Base-by-base conservation (phyloP, 129 eudicot species). In the Ambrosia trifida region DNA sequence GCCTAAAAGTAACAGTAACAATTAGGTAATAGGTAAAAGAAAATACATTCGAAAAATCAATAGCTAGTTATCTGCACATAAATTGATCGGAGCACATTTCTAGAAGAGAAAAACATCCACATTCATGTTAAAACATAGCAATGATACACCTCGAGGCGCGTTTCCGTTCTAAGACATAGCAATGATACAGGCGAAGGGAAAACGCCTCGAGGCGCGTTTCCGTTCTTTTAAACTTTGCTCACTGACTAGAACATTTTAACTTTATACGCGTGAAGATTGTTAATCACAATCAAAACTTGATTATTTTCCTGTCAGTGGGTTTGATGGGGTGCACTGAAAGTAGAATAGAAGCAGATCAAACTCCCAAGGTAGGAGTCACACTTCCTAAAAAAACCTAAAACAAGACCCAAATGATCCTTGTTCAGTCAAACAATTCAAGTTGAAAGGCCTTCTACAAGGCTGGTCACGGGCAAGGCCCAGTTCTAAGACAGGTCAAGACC, bases 1-100 rank as follows among this genome's bases (percentile, higher is more conserved):
- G 35, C 97, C 97, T 91, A 85, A 60, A 57, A 13, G 50, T 69
- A 18, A 80, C 72, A 49, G 74, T 38, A 63, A 47, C 36, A 61
- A 62, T 73, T 47, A 18, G 60, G 20, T 61, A 72, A 12, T 62
- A 18, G 60, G 36, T 61, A 72, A 12, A 73, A 1, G 8, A 51
- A 33, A 50, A 50, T 3, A 35, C 30, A 49, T 46, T 62, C 13
- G 16, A 47, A 47, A 71, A 14, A 49, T 24, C 17, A 46, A n/a
- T 19, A 17, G 38, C 14, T 32, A 49, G 38, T 24, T 32, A 49
- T 18, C 24, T 58, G 58, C 33, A 72, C 14, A 5, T 12, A 32
- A 60, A 70, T 61, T 17, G n/a, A 53, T 45, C 33, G 24, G 41
- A 61, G 24, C 6, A 19, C 24, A 60, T 31, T 72, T 36, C 24